Evolutionary conservation across 2,329 filamentous ascomycete genomes (phyloP).

Genomic region (Fusarium solani-melongenae): DNA sequence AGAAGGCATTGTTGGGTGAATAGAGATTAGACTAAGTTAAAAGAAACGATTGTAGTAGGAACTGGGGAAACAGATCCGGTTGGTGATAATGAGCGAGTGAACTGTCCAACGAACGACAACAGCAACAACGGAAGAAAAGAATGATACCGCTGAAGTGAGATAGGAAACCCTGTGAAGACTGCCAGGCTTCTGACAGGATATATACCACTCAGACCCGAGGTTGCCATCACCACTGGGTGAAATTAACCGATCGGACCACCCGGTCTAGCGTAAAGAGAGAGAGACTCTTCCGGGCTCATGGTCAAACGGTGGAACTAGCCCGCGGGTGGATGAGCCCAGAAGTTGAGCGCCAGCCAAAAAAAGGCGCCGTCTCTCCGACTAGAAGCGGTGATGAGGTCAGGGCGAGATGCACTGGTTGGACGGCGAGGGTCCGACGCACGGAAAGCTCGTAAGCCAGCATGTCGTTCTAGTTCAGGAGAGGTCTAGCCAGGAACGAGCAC

Average conservation of each 20-base stretch:
- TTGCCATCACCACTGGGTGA: not conserved
- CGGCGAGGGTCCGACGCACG: not conserved
- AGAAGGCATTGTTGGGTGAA: conserved; percentile 23
- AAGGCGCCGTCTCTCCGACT: not conserved
- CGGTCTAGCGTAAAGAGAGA: not conserved
- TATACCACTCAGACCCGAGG: conserved; percentile 8
- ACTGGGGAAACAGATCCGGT: not conserved
- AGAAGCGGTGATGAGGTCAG: conserved; percentile 3
- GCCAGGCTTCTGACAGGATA: not conserved
- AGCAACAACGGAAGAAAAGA: conserved; percentile 27
- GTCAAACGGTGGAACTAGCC: conserved; percentile 1
- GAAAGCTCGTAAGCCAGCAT: not conserved
- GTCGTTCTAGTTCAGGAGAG: conserved; percentile 12
- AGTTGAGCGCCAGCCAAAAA: conserved; percentile 4
- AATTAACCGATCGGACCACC: conserved; percentile 11
- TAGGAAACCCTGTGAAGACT: not conserved
- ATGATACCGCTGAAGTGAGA: conserved; percentile 19
- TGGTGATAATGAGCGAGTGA: conserved; percentile 9
- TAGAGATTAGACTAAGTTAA: conserved; percentile 11
- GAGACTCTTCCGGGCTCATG: not conserved
- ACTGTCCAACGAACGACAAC: conserved; percentile 32
- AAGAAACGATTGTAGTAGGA: conserved; percentile 23
- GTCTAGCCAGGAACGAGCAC: not conserved
- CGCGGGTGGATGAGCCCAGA: not conserved
- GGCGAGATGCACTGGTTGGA: not conserved